Evolutionary conservation across 495 filamentous ascomycete genomes (phyloP), one percentile per base, ranked within the genome.

Genomic region (Annulohypoxylon maeteangense): DNA sequence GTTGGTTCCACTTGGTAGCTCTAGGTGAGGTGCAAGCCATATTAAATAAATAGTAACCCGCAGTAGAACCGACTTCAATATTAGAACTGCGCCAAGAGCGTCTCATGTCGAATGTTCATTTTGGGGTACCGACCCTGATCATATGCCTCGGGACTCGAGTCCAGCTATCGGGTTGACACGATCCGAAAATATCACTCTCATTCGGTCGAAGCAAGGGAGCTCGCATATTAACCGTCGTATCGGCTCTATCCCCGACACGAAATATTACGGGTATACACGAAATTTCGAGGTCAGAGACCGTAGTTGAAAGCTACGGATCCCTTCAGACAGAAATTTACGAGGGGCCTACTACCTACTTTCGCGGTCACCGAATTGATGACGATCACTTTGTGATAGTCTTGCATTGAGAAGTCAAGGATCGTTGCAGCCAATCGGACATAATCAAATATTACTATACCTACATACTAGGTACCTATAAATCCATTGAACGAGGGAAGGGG

Each of bases 81-180:
- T 66, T 12, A 36, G 29, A 14, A 58, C 4, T 18, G 27, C 44
- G n/a, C 27, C 42, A 16, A 22, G 40, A 59, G 44, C 42, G 7
- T 18, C 22, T 20, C 38, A 32, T 47, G 8, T 45, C 50, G 32
- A 42, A 22, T 55, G 51, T 31, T 59, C 32, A n/a, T 54, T 60
- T 18, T 56, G 18, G 62, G 40, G 51, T n/a, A 10, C 61, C 32
- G 61, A n/a, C n/a, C n/a, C n/a, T n/a, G n/a, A n/a, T n/a, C n/a
- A n/a, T n/a, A n/a, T n/a, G n/a, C n/a, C n/a, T n/a, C n/a, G n/a
- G n/a, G 4, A 32, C 50, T 5, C 36, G 22, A 27, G 20, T 58
- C 5, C 29, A 25, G 11, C 50, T 48, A 3, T 36, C 58, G 18
- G 18, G 18, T 14, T 48, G 40, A 40, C 36, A 18, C 42, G 14